Base-by-base conservation (phyloP, 768 basidiomycete genomes). In the Leccinum barrowsii region DNA sequence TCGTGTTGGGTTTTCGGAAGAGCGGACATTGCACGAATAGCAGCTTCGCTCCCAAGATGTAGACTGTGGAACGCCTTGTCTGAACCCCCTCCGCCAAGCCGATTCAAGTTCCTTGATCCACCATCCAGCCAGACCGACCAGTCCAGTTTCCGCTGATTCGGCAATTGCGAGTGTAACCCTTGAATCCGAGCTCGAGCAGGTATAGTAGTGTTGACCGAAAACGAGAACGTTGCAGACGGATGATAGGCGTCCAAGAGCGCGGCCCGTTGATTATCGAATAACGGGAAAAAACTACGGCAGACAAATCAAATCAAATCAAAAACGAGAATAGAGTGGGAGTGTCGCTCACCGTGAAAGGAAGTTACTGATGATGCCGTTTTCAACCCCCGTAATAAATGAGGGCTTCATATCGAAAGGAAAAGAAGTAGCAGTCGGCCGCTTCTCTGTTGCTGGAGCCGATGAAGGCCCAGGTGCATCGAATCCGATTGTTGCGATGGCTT, bases 151-250 rank as follows among this genome's bases (percentile, higher is more conserved):
- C 82, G 81, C 73, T 96, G 94, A 67, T 95, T 87, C 10, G 94
- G 92, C 73, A 93, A 76, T 34, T 82, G 82, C 6, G 73, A 67
- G 60, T 90, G 86, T 61, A 85, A 79, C 21, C 86, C 87, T 68
- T 87, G 82, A 49, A 90, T 78, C 50, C 90, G 82, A 0, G 92
- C 90, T 15, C 94, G 88, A 7, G 80, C 71, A 4, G 92, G 92
- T 60, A 95, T 89, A 6, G 82, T 70, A 1, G 94, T 95, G 70
- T 94, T 95, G 65, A 85, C 84, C 19, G 88, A 89, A 70, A 87
- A 90, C 1, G 94, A 97, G 70, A 98, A 94, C 7, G 94, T 95
- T n/a, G 95, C 90, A 11, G 82, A 75, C 1, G 90, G 85, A 59
- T 90, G 84, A 70, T 98, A 99, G 19, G 82, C 92, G 49, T 87